Conservation (phyloP, 208 protist genomes). For the Balamuthia mandrillaris region DNA sequence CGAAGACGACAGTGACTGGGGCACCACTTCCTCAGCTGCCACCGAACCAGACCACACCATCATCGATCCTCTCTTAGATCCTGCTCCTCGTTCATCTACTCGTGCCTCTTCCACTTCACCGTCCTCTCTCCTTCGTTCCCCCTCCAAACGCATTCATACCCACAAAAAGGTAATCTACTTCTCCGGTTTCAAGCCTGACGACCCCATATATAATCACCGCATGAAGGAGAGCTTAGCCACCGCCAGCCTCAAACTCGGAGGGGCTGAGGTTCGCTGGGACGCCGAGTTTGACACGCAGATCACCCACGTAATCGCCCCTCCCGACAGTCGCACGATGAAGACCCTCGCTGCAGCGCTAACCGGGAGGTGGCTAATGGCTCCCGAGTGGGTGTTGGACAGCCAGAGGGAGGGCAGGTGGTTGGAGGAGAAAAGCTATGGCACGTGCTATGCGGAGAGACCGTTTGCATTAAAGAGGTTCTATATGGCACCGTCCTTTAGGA, state of each 20-base stretch:
- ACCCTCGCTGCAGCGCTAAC: background rate
- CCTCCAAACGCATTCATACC: background rate
- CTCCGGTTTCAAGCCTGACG: background rate
- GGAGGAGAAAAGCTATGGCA: background rate
- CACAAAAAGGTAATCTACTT: background rate
- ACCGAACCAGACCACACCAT: no score
- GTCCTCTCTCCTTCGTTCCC: no score
- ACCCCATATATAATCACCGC: background rate
- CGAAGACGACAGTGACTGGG: no score
- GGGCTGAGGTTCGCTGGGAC: constrained; percentile 3
- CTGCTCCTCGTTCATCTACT: no score
- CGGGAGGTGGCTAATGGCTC: background rate
- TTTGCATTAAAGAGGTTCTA: background rate
- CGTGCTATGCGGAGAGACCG: background rate
- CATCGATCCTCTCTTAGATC: no score
- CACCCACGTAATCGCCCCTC: constrained; percentile 7
- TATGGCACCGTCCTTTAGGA: background rate
- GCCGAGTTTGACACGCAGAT: constrained; percentile 13
- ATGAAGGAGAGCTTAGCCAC: background rate
- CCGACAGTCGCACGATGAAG: constrained; percentile 2
- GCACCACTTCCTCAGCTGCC: no score
- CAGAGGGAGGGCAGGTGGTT: background rate
- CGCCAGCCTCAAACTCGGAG: background rate
- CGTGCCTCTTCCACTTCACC: no score
- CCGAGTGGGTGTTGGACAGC: background rate